Conservation (phyloP, 768 basidiomycete species). For the Collybia sordida region DNA sequence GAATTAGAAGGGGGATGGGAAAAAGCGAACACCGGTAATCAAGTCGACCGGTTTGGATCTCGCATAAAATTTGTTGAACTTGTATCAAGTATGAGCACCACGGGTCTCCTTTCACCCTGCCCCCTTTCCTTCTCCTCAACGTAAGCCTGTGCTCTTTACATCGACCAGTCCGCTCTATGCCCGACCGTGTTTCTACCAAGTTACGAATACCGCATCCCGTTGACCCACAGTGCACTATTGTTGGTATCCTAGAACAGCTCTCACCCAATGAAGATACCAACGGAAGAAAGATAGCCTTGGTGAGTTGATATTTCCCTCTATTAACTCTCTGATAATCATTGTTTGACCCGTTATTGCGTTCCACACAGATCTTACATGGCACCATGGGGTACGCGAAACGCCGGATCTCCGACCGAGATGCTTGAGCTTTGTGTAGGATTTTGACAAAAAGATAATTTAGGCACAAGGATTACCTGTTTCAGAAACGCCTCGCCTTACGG, state of each 20-base stretch:
- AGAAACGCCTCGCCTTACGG: constrained; percentile 62
- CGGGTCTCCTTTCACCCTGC: neutral
- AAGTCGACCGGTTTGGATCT: constrained; percentile 4
- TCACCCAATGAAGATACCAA: constrained; percentile 46
- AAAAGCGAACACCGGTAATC: constrained; percentile 1
- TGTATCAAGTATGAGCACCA: neutral
- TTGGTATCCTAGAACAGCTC: constrained; percentile 64
- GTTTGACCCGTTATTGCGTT: neutral
- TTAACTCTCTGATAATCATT: constrained; percentile 15
- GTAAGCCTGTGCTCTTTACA: neutral
- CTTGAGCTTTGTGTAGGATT: constrained; percentile 11
- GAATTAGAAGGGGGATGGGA: neutral
- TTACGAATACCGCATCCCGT: constrained; percentile 50
- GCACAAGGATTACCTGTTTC: constrained; percentile 85
- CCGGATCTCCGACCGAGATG: constrained; percentile 22
- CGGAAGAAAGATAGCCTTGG: constrained; percentile 65
- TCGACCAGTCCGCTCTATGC: constrained; percentile 12
- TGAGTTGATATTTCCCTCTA: constrained; percentile 31
- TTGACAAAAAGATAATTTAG: constrained; percentile 37
- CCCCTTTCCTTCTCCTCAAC: neutral
- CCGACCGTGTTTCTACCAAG: constrained; percentile 44
- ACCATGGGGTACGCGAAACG: constrained; percentile 62
- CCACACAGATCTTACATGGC: constrained; percentile 71
- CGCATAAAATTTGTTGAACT: constrained; percentile 1
- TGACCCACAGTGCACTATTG: constrained; percentile 43